Evolutionary conservation across 1,139 yeast species (phyloP).

Genomic region (Zhuliangozyma parablackwelliae): DNA sequence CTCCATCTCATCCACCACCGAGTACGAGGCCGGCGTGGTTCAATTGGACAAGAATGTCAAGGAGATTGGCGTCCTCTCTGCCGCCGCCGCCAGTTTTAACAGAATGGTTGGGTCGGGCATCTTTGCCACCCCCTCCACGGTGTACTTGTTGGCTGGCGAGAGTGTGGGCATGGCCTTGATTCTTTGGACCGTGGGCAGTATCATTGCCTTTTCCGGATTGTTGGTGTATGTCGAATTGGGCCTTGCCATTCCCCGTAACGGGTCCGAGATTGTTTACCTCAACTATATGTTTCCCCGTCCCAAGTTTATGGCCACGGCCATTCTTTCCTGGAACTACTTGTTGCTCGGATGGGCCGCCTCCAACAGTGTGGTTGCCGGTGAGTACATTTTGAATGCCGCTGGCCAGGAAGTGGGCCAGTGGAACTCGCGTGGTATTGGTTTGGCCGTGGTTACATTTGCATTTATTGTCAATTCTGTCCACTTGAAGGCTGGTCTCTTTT

Average conservation of each 20-base stretch:
- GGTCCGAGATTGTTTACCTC: constrained; percentile 83
- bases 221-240: constrained; percentile 83
- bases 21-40: constrained; percentile 28
- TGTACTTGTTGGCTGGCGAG: constrained; percentile 56
- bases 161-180: constrained; percentile 71
- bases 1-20: constrained; percentile 14
- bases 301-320: constrained; percentile 61
- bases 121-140: constrained; percentile 80
- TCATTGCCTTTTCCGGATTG: constrained; percentile 70
- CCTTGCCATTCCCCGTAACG: constrained; percentile 77
- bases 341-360: constrained; percentile 86
- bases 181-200: constrained; percentile 74
- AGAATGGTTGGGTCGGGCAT: constrained; percentile 89
- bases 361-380: constrained; percentile 52
- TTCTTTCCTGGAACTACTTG: constrained; percentile 74
- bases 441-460: constrained; percentile 70
- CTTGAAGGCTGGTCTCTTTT: constrained; percentile 60
- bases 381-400: constrained; percentile 61
- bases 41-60: constrained; percentile 51
- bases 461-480: constrained; percentile 60
- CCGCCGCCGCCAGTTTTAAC: constrained; percentile 66
- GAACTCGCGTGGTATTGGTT: constrained; percentile 73
- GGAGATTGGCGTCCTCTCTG: constrained; percentile 63
- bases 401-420: constrained; percentile 64
- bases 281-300: constrained; percentile 71